A percentile compares a stretch with the other conserved stretches of the same genome.
phyloP scores from a whole-genome alignment of 495 filamentous ascomycete species.

The Talaromyces adpressus region DNA sequence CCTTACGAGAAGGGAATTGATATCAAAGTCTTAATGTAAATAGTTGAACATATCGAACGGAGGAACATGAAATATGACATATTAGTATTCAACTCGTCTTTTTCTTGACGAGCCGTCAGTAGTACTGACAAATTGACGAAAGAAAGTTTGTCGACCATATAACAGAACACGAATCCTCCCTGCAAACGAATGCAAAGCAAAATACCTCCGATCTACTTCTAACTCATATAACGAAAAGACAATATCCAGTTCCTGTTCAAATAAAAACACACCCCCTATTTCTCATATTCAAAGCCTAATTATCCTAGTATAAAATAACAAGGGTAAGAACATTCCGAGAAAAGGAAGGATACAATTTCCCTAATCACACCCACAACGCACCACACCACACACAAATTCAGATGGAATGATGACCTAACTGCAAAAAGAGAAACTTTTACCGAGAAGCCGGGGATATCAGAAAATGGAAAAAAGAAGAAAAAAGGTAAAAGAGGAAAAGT shows the following conservation, averaged over 20 bases:
- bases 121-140: too few species aligned
- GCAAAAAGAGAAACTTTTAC: constrained; percentile 34
- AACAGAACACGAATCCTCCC: neutral
- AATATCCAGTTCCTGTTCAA: constrained; percentile 2
- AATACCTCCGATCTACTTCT: neutral
- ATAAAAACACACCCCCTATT: constrained; percentile 3
- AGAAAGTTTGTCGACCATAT: neutral
- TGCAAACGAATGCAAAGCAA: neutral
- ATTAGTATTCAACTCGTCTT: neutral
- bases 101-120: neutral
- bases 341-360: neutral
- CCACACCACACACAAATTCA: neutral
- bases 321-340: neutral
- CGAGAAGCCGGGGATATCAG: constrained; percentile 45
- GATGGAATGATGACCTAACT: constrained; percentile 3
- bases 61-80: neutral
- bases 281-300: constrained; percentile 4
- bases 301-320: constrained; percentile 3
- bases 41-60: neutral
- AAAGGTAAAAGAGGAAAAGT: constrained; percentile 7
- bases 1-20: neutral
- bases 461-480: constrained; percentile 23
- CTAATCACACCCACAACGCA: constrained; percentile 2
- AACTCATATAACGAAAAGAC: neutral
- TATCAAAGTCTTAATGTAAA: neutral